Evolutionary conservation across 2,329 filamentous ascomycete species (phyloP).

Genomic region (Fusarium poae): DNA sequence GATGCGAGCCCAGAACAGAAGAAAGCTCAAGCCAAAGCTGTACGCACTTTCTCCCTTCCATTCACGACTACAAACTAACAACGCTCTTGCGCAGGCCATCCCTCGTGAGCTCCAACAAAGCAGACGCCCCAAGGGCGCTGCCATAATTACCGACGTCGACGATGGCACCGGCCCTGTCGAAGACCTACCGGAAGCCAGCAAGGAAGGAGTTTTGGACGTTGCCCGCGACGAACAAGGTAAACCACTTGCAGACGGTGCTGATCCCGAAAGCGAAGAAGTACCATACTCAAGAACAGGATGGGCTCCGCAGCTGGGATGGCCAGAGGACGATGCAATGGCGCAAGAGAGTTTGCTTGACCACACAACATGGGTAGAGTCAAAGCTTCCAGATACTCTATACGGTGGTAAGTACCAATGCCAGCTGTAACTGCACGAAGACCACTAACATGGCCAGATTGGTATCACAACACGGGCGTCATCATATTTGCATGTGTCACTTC

Average conservation of each 20-base stretch:
- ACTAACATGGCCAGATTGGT: constrained; percentile 79
- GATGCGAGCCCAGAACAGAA: constrained; percentile 88
- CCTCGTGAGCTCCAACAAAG: constrained; percentile 55
- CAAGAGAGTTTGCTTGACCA: constrained; percentile 84
- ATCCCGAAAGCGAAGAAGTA: constrained; percentile 65
- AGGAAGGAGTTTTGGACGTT: constrained; percentile 73
- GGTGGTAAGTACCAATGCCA: constrained; percentile 71
- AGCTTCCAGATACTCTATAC: constrained; percentile 89
- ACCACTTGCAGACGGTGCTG: constrained; percentile 62
- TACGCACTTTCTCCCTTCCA: constrained; percentile 59
- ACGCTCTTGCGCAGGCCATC: constrained; percentile 51
- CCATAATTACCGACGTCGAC: constrained; percentile 83
- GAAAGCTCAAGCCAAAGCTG: constrained; percentile 80
- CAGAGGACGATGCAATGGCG: constrained; percentile 66
- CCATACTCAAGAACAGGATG: constrained; percentile 76
- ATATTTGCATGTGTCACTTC: constrained; percentile 91
- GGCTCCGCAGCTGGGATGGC: constrained; percentile 86
- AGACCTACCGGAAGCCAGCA: constrained; percentile 81
- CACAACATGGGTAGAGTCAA: constrained; percentile 85
- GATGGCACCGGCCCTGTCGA: constrained; percentile 77
- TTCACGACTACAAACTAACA: constrained; percentile 20
- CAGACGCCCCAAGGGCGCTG: constrained; percentile 68
- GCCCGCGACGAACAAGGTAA: constrained; percentile 64
- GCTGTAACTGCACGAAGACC: not conserved
- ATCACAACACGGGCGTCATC: constrained; percentile 96